Percentiles rank a stretch among this genome's conserved stretches.
Evolutionary conservation across 2,329 filamentous ascomycete species (phyloP).

Genomic region (Alternaria postmessia): DNA sequence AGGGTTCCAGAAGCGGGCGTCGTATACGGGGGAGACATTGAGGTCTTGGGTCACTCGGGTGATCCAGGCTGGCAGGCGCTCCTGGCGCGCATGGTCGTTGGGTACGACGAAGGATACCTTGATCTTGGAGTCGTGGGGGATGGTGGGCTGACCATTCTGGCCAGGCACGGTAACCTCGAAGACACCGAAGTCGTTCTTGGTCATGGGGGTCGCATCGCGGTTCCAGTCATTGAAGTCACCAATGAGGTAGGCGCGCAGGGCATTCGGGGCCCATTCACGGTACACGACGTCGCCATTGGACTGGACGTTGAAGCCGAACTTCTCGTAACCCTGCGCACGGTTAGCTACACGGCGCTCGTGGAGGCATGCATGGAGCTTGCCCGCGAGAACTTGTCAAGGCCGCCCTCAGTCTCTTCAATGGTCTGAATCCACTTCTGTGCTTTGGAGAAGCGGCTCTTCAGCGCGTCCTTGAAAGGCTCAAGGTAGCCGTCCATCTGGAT

Average conservation of each 20-base stretch:
- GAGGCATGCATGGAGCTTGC: conserved; percentile 56
- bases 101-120: conserved; percentile 90
- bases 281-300: conserved; percentile 86
- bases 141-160: conserved; percentile 76
- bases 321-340: conserved; percentile 76
- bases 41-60: conserved; percentile 96
- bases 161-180: conserved; percentile 84
- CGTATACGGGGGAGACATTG: conserved; percentile 87
- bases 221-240: conserved; percentile 98
- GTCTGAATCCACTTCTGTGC: conserved; percentile 86
- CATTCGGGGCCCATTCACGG: conserved; percentile 96
- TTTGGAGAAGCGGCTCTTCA: conserved; percentile 79
- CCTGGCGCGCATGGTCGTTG: conserved; percentile 76
- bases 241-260: conserved; percentile 81
- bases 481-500: conserved; percentile 89
- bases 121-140: conserved; percentile 92
- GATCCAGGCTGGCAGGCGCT: conserved; percentile 95
- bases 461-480: conserved; percentile 78
- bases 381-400: conserved; percentile 88
- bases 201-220: conserved; percentile 83
- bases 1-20: conserved; percentile 97
- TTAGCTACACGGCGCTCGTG: conserved; percentile 25
- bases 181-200: conserved; percentile 81
- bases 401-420: conserved; percentile 84
- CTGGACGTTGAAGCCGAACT: conserved; percentile 83